These are phyloP conservation scores for Trichoderma sp. DNA, from an alignment of 2,329 filamentous ascomycete genomes.

Conservation along the genomic window DNA sequence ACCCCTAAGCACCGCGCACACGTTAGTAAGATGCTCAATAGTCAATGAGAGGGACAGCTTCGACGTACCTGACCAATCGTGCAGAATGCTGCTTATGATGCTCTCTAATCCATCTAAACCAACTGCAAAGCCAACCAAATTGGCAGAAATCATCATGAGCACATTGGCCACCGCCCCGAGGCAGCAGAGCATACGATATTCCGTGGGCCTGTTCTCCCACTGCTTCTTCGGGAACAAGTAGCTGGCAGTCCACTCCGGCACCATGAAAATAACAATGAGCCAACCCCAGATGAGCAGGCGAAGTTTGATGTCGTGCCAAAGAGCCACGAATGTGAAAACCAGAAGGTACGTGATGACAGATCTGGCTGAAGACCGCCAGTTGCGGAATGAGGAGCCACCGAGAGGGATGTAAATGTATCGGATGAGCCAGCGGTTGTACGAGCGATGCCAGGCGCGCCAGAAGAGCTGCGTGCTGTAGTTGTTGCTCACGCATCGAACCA, in stretches of 20 bases:
- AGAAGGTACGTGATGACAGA: conserved; percentile 72
- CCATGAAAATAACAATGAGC: conserved; percentile 89
- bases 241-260: conserved; percentile 76
- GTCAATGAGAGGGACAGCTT: background rate
- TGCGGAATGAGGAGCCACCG: conserved; percentile 62
- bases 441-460: conserved; percentile 95
- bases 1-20: conserved; percentile 50
- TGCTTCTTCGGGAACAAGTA: conserved; percentile 68
- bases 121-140: conserved; percentile 91
- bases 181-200: conserved; percentile 77
- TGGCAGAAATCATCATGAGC: conserved; percentile 93
- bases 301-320: conserved; percentile 97
- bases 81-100: conserved; percentile 71
- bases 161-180: conserved; percentile 79
- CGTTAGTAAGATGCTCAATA: background rate
- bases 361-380: conserved; percentile 46
- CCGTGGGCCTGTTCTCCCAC: conserved; percentile 66
- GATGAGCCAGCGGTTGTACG: conserved; percentile 90
- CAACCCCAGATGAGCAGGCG: conserved; percentile 92
- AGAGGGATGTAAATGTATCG: conserved; percentile 93
- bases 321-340: conserved; percentile 93
- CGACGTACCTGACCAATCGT: conserved; percentile 63
- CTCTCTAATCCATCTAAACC: conserved; percentile 82
- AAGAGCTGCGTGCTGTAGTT: conserved; percentile 90
- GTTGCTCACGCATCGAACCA: conserved; percentile 93